These are phyloP conservation scores for Lepiota brunneoincarnata DNA, from an alignment of 768 basidiomycete species.

Conservation along the genomic window DNA sequence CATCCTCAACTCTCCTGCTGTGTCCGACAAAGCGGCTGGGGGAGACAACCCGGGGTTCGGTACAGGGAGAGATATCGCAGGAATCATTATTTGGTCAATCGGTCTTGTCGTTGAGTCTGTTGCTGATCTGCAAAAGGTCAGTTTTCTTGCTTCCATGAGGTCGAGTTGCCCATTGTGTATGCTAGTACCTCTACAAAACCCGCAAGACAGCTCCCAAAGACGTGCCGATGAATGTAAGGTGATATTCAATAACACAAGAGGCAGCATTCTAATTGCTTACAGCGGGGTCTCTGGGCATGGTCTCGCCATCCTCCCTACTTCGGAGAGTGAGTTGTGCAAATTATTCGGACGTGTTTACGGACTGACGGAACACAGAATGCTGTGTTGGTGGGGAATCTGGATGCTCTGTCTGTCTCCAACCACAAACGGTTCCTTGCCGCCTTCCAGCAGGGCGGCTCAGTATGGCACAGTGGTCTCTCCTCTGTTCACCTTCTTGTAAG, in stretches of 20 bases:
- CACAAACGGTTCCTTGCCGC: constrained; percentile 39
- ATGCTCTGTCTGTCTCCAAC: constrained; percentile 57
- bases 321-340: constrained; percentile 50
- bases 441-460: constrained; percentile 49
- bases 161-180: neutral
- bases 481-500: constrained; percentile 62
- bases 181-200: constrained; percentile 51
- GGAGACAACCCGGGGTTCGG: constrained; percentile 59
- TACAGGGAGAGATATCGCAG: constrained; percentile 59
- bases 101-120: constrained; percentile 56
- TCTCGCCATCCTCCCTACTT: constrained; percentile 71
- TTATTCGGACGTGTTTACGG: neutral
- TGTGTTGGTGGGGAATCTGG: constrained; percentile 71
- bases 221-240: constrained; percentile 40
- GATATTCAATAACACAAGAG: neutral
- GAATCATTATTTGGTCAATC: constrained; percentile 57
- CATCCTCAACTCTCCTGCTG: constrained; percentile 66
- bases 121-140: constrained; percentile 59
- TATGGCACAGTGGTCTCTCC: constrained; percentile 61
- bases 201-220: constrained; percentile 46
- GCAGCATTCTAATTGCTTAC: neutral
- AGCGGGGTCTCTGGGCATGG: constrained; percentile 55
- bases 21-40: constrained; percentile 42
- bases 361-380: constrained; percentile 34
- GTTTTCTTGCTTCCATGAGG: neutral